Evolutionary conservation across 2,329 filamentous ascomycete species (phyloP).

Genomic region (Claviceps sp.): DNA sequence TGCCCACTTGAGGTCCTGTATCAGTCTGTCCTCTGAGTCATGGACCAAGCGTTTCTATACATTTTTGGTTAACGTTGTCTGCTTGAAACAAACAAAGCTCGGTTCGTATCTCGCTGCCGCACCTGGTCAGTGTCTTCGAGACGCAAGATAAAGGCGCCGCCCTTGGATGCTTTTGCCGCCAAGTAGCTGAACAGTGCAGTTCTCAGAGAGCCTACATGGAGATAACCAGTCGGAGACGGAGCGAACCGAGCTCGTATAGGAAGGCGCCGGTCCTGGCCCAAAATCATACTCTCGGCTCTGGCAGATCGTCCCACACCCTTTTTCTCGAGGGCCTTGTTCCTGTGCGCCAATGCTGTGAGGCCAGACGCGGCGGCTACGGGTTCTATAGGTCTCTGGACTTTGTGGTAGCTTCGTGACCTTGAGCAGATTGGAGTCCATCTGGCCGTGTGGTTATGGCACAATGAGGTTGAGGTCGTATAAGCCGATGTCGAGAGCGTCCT

Average conservation of each 20-base stretch:
- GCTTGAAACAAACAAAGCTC: background rate
- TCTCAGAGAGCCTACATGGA: conserved; percentile 81
- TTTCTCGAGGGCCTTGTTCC: conserved; percentile 13
- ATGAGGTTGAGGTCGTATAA: background rate
- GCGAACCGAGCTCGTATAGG: conserved; percentile 60
- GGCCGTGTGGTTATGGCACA: background rate
- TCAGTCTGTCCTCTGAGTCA: conserved; percentile 66
- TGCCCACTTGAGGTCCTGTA: conserved; percentile 74
- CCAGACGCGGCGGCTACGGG: conserved; percentile 1
- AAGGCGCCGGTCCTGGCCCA: conserved; percentile 39
- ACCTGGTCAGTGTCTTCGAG: conserved; percentile 95
- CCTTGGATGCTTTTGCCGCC: conserved; percentile 64
- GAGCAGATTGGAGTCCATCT: background rate
- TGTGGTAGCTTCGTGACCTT: background rate
- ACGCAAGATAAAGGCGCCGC: conserved; percentile 78
- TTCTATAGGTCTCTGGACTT: background rate
- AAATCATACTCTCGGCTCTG: conserved; percentile 14
- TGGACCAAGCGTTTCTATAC: conserved; percentile 62
- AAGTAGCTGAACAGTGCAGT: conserved; percentile 95
- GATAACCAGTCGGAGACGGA: conserved; percentile 84
- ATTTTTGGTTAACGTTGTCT: background rate
- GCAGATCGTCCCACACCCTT: background rate
- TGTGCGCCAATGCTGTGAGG: conserved; percentile 8
- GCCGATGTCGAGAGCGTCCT: background rate
- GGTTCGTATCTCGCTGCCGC: conserved; percentile 14